Evolutionary conservation across 2,329 filamentous ascomycete genomes (phyloP), one percentile per base, ranked within the genome.

Genomic region (Truncatella angustata): DNA sequence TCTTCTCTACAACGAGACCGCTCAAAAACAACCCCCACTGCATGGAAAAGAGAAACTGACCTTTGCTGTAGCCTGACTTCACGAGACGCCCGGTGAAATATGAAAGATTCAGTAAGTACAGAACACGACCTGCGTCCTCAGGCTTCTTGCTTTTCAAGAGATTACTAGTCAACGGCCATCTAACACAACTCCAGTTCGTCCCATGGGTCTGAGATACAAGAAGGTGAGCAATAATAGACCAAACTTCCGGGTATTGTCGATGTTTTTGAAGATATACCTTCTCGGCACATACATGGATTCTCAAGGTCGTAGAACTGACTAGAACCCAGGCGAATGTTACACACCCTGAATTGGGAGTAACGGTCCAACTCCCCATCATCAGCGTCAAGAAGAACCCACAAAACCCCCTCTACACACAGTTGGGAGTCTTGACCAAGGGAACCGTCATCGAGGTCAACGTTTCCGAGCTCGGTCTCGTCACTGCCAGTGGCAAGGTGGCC

Each of bases 401-500:
- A 67, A 90, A 91, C 67, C 90, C 90, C 1, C 35, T 47, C 11
- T 36, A 53, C 26, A 53, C 42, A 5, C 91, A 96, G 66, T 77
- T 97, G 4, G 93, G 93, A 55, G 92, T 96, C 3, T 70, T 97
- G 64, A 93, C 89, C 44, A 91, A 91, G 73, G 90, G 90, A 58
- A 93, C 85, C 26, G 83, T 87, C 55, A 57, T 59, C 65, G 93
- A 97, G 73, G 91, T 97, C 63, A 96, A 99, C 67, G 91, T 97
- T 26, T 88, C 83, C 52, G 94, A 99, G 69, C 73, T 97, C 57
- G 94, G 94, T 57, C 77, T 97, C 56, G 91, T 95, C 14, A 97
- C 94, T 3, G 87, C 92, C 2, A 86, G 85, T 56, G 94, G 94
- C 57, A 97, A 97, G 75, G 90, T 96, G 7, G 90, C 93, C 5